These are phyloP conservation scores for Elsinoe necatrix DNA, from an alignment of 2,329 filamentous ascomycete species.

Conservation along the genomic window DNA sequence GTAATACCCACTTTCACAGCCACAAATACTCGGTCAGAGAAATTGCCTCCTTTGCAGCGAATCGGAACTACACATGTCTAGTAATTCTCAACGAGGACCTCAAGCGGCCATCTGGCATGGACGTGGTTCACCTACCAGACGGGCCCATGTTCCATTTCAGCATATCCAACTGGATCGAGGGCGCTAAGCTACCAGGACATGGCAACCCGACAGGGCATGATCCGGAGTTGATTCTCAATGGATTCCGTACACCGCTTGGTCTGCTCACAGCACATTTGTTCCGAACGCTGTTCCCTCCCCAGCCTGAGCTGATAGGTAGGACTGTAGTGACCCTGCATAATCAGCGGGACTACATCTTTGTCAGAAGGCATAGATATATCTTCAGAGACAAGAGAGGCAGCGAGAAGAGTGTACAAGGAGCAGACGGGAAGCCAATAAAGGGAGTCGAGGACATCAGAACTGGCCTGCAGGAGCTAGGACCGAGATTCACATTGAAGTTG, in stretches of 20 bases:
- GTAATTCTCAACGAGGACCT: slow-evolving; percentile 81
- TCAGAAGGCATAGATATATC: slow-evolving; percentile 81
- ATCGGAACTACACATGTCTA: slow-evolving; percentile 74
- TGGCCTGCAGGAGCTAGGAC: slow-evolving; percentile 84
- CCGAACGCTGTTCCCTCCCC: slow-evolving; percentile 66
- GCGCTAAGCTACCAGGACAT: slow-evolving; percentile 79
- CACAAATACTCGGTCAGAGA: slow-evolving; percentile 91
- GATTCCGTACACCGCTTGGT: slow-evolving; percentile 89
- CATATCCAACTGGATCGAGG: slow-evolving; percentile 83
- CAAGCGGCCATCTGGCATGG: slow-evolving; percentile 74
- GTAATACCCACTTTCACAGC: slow-evolving; percentile 71
- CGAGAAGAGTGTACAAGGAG: slow-evolving; percentile 75
- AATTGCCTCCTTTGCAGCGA: slow-evolving; percentile 75
- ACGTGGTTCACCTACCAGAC: slow-evolving; percentile 71
- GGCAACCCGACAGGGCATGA: slow-evolving; percentile 84
- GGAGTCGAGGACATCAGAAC: slow-evolving; percentile 80
- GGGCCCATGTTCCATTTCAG: slow-evolving; percentile 92
- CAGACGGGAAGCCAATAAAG: slow-evolving; percentile 73
- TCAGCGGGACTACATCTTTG: slow-evolving; percentile 92
- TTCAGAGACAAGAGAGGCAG: slow-evolving; percentile 81
- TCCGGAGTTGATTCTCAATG: slow-evolving; percentile 83
- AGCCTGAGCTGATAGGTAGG: slow-evolving; percentile 73
- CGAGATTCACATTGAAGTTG: slow-evolving; percentile 76
- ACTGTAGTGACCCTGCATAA: slow-evolving; percentile 92
- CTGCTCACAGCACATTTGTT: slow-evolving; percentile 81